phyloP scores from a whole-genome alignment of 352 stramenopile species.

The Phytopythium aichiense region DNA sequence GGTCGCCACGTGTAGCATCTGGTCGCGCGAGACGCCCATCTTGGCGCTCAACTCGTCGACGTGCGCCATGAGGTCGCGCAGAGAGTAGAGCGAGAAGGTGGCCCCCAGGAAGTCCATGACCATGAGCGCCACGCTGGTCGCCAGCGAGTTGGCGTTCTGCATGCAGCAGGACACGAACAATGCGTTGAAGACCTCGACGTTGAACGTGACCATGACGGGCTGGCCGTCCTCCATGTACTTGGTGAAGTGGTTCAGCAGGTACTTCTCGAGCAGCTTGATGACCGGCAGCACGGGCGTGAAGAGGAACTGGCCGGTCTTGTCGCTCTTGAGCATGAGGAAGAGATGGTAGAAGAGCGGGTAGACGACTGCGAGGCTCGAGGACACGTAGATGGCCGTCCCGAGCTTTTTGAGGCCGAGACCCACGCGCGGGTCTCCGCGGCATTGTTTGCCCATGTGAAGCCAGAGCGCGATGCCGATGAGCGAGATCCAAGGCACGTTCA shows the following conservation, averaged over 20 bases:
- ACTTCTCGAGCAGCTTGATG: slow-evolving; percentile 19
- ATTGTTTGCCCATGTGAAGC: slow-evolving; percentile 11
- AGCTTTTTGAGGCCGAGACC: slow-evolving; percentile 10
- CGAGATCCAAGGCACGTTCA: slow-evolving; percentile 16
- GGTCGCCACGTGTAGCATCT: slow-evolving; percentile 11
- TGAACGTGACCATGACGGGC: slow-evolving; percentile 19
- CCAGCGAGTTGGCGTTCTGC: slow-evolving; percentile 18
- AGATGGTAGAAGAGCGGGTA: slow-evolving; percentile 22
- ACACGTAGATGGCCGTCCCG: slow-evolving; percentile 13
- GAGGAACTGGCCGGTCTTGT: slow-evolving; percentile 13
- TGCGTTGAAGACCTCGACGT: slow-evolving; percentile 29
- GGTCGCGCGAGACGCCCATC: slow-evolving; percentile 9
- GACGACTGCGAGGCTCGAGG: slow-evolving; percentile 12
- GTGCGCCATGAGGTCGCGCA: slow-evolving; percentile 8
- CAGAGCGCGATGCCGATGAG: slow-evolving; percentile 11
- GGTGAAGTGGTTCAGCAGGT: slow-evolving; percentile 16
- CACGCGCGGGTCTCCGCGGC: slow-evolving; percentile 2
- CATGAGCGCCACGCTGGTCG: slow-evolving; percentile 19
- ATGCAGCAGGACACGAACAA: slow-evolving; percentile 32
- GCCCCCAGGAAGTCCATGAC: slow-evolving; percentile 17
- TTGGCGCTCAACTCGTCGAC: slow-evolving; percentile 12
- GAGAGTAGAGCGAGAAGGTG: slow-evolving; percentile 6
- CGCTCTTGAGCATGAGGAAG: slow-evolving; percentile 11
- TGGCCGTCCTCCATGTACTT: slow-evolving; percentile 15
- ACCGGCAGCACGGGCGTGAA: slow-evolving; percentile 15